Evolutionary conservation across 495 filamentous ascomycete species (phyloP).

Genomic region (Hypoxylon cercidicola): DNA sequence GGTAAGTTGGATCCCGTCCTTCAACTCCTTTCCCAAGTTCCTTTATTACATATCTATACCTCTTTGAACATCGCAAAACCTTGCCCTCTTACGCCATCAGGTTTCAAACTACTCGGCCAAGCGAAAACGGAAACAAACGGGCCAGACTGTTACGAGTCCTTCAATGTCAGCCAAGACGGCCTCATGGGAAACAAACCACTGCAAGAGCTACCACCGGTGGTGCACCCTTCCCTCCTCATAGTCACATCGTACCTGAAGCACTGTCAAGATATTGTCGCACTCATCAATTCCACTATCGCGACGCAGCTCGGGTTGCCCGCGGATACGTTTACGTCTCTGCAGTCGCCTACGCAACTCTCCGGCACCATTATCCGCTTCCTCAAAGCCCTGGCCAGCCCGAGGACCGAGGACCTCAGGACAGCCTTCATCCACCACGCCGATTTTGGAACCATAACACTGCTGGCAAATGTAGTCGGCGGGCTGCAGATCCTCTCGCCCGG

Average conservation of each 20-base stretch:
- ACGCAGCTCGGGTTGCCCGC: constrained; percentile 1
- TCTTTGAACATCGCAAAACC: neutral
- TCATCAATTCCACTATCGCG: constrained; percentile 1
- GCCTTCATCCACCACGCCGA: constrained; percentile 56
- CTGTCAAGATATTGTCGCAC: neutral
- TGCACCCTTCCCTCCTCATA: neutral
- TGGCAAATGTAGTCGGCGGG: constrained; percentile 39
- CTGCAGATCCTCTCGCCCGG: constrained; percentile 31
- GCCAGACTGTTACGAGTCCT: constrained; percentile 16
- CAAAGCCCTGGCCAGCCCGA: constrained; percentile 4
- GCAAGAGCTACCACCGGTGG: neutral
- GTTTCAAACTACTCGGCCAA: neutral
- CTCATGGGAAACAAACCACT: neutral
- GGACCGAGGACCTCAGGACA: constrained; percentile 14
- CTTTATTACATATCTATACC: neutral
- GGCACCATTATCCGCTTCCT: constrained; percentile 13
- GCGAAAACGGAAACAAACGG: constrained; percentile 4
- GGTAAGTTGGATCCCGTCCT: neutral
- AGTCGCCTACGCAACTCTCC: neutral
- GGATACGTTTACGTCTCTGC: constrained; percentile 12
- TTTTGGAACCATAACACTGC: constrained; percentile 48
- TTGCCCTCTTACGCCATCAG: no score
- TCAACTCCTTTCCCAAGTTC: neutral
- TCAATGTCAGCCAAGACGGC: constrained; percentile 12
- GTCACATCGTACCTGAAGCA: constrained; percentile 7